A percentile compares a stretch with the other conserved stretches of the same genome.
Conservation (phyloP, 306 rosid species). For the Quercus aquifolioides region DNA sequence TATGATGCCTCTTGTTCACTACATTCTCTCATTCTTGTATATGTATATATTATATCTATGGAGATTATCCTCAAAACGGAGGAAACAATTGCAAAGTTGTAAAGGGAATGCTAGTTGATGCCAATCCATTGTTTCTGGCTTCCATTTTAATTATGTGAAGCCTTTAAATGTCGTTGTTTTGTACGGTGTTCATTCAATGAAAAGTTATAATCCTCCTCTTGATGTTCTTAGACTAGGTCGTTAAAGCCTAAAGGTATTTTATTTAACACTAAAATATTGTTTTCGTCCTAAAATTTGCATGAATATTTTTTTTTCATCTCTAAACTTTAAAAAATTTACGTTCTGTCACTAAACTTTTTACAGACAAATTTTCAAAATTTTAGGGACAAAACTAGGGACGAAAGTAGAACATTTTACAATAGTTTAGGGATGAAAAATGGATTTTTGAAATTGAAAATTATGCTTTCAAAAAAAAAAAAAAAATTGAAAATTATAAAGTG, state of each 20-base stretch:
- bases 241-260: neutral
- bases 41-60: conserved; percentile 25
- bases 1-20: neutral
- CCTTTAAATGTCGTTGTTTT: conserved; percentile 22
- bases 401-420: no score
- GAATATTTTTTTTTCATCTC: no score
- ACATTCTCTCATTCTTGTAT: conserved; percentile 33
- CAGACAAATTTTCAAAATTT: no score
- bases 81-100: conserved; percentile 31
- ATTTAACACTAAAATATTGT: neutral
- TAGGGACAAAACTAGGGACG: no score
- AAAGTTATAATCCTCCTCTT: neutral
- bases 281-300: no score
- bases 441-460: no score
- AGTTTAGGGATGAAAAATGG: no score
- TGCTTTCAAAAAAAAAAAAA: no score
- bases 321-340: no score
- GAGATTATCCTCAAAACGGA: conserved; percentile 39
- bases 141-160: conserved; percentile 41
- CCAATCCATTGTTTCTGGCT: conserved; percentile 46
- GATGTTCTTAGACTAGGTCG: neutral
- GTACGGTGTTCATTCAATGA: neutral
- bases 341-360: no score
- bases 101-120: conserved; percentile 31
- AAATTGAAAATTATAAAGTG: no score